Evolutionary conservation across 805 yeast species (phyloP).

Genomic region (Wickerhamomyces alni): DNA sequence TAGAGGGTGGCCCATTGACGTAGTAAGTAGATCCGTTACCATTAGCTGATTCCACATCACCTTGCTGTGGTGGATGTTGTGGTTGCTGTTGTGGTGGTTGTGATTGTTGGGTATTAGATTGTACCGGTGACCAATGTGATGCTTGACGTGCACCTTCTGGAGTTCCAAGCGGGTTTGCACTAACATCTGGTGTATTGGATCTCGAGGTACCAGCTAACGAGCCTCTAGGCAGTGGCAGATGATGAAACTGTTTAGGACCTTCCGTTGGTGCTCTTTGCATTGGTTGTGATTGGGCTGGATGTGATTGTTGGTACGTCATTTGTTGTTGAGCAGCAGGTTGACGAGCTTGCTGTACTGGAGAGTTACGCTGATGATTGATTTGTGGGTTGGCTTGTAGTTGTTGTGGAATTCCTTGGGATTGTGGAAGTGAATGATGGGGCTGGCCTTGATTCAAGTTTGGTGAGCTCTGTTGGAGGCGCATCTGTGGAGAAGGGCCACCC

Average conservation of each 20-base stretch:
- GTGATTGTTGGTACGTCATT: background rate
- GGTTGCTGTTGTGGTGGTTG: conserved; percentile 2
- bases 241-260: conserved; percentile 20
- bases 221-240: conserved; percentile 21
- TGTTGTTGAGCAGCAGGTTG: background rate
- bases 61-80: background rate
- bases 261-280: conserved; percentile 7
- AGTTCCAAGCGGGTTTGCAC: background rate
- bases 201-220: conserved; percentile 10
- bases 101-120: background rate
- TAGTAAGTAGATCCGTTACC: background rate
- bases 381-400: conserved; percentile 1
- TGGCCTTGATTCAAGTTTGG: conserved; percentile 19
- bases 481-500: conserved; percentile 11
- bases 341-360: background rate
- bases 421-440: conserved; percentile 10
- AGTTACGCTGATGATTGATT: conserved; percentile 12
- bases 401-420: no score
- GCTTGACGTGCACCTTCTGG: background rate
- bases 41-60: background rate
- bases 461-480: conserved; percentile 9
- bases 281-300: conserved; percentile 1
- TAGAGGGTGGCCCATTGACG: background rate
- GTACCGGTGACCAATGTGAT: background rate
- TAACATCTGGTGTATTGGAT: conserved; percentile 12